Evolutionary conservation across 345 rosid species (phyloP).

Genomic region (Boechera divaricarpa): DNA sequence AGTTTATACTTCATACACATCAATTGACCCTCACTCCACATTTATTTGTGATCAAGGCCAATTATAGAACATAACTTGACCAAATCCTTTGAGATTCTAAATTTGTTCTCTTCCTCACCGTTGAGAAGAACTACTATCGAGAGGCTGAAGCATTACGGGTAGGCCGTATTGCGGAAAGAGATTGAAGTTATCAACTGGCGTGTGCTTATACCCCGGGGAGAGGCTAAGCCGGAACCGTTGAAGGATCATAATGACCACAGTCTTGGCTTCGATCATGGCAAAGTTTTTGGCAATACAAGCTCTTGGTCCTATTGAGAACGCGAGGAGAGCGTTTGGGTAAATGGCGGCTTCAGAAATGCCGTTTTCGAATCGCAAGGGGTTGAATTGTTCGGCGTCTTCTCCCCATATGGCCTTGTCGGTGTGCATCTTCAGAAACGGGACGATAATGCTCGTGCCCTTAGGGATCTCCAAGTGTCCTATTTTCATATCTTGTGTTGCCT

Average conservation of each 20-base stretch:
- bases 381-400: conserved; percentile 63
- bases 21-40: no score
- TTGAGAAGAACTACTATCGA: not conserved
- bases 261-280: conserved; percentile 49
- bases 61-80: not conserved
- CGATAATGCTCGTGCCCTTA: conserved; percentile 37
- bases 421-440: conserved; percentile 45
- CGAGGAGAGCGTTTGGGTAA: conserved; percentile 50
- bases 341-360: conserved; percentile 48
- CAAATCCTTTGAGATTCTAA: not conserved
- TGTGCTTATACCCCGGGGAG: conserved; percentile 48
- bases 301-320: conserved; percentile 57
- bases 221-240: conserved; percentile 40
- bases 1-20: no score
- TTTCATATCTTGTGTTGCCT: conserved; percentile 48
- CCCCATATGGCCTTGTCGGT: conserved; percentile 56
- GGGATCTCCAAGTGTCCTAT: conserved; percentile 53
- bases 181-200: conserved; percentile 39
- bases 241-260: conserved; percentile 46
- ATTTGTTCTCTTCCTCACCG: not conserved
- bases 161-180: conserved; percentile 46
- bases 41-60: not conserved
- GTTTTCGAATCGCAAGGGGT: conserved; percentile 50
- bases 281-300: conserved; percentile 59
- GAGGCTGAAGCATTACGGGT: conserved; percentile 43